Conservation (phyloP, 805 yeast species). For the Nakazawaea pomicola region DNA sequence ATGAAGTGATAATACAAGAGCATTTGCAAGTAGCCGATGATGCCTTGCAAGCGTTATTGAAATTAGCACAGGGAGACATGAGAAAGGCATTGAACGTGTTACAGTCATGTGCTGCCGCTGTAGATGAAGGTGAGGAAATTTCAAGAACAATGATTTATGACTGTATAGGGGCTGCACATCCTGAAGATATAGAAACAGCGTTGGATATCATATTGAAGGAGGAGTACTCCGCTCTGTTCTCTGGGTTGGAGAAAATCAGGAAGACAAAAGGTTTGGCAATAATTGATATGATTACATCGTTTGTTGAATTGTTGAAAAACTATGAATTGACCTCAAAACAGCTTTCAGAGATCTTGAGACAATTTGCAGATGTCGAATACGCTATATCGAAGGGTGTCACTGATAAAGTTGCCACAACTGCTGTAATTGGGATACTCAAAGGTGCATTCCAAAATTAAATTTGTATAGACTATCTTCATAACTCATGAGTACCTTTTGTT, state of each 20-base stretch:
- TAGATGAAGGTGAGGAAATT: conserved; percentile 50
- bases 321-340: conserved; percentile 62
- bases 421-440: conserved; percentile 83
- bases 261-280: conserved; percentile 80
- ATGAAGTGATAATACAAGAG: conserved; percentile 67
- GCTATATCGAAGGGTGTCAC: conserved; percentile 89
- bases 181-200: conserved; percentile 72
- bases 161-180: conserved; percentile 94
- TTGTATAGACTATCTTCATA: too few species aligned
- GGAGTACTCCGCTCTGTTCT: conserved; percentile 78
- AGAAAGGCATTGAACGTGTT: conserved; percentile 88
- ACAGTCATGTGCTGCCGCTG: conserved; percentile 88
- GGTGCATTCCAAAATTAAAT: conserved; percentile 37
- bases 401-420: conserved; percentile 85
- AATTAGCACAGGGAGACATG: conserved; percentile 92
- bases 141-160: conserved; percentile 78
- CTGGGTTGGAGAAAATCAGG: conserved; percentile 63
- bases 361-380: conserved; percentile 84
- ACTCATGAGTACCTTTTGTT: too few species aligned
- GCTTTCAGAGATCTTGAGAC: conserved; percentile 59
- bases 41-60: conserved; percentile 64
- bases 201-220: conserved; percentile 76
- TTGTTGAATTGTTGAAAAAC: conserved; percentile 64
- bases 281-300: conserved; percentile 76
- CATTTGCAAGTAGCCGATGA: conserved; percentile 48